Evolutionary conservation across 257 asterid genomes (phyloP), one percentile per base, ranked within the genome.

Genomic region (Misopates orontium): DNA sequence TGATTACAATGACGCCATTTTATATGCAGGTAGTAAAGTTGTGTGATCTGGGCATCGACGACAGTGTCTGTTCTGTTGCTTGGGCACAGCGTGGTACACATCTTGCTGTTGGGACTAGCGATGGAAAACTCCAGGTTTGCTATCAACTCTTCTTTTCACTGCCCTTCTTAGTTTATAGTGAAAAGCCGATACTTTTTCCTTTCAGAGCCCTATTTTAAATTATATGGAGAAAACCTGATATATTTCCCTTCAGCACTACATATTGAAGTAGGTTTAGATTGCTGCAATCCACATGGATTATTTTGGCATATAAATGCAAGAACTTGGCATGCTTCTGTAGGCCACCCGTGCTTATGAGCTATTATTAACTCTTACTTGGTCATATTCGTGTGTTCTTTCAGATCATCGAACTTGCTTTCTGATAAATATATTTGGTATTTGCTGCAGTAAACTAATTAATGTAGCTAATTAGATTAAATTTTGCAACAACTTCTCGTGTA

Each of bases 71-170:
- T 74, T 93, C 99, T 25, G 97, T 94, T 41, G 92, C 90, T 42
- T 94, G 99, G 99, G 96, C 97, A 18, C 92, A 80, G 21, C 95
- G 87, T 60, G 95, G 95, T 44, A 80, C 95, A 1, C 95, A 90
- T 74, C 97, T 94, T 69, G 96, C 99, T 70, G 83, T 94, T 66
- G 99, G 99, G 69, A 87, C 97, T 66, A 82, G 85, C 87, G 80
- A 73, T n/a, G 99, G 99, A 14, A 90, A 94, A 80, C 82, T 90
- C 66, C 97, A 93, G 85, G 99, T 93, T 73, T 28, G 71, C 5
- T 44, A 8, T 45, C 10, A 44, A 28, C 3, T 23, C 50, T 60
- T 10, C n/a, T n/a, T 52, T 42, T 17, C 22, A 16, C 6, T 10
- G 20, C 24, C 20, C 61, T 42, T 61, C 41, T 63, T 67, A 36